These are phyloP conservation scores for Astrothelium subdiscretum DNA, from an alignment of 495 filamentous ascomycete species.

Conservation along the genomic window DNA sequence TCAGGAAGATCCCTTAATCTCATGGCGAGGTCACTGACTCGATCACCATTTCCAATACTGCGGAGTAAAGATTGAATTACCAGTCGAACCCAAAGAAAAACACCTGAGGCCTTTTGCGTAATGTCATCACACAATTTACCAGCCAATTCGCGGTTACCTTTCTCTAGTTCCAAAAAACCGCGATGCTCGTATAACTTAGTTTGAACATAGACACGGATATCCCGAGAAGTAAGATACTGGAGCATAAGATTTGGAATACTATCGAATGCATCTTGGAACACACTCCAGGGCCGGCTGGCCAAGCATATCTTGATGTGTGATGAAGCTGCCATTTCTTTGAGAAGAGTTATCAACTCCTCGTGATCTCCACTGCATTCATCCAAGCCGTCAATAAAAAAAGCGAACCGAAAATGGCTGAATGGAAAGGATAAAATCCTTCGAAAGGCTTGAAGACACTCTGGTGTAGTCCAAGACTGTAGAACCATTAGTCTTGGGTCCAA, in stretches of 20 bases:
- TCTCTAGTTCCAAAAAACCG: not conserved
- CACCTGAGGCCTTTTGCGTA: conserved; percentile 5
- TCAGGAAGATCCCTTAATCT: not conserved
- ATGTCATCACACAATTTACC: not conserved
- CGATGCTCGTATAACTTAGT: not conserved
- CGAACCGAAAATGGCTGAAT: not conserved
- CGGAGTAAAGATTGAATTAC: conserved; percentile 1
- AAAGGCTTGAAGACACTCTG: not conserved
- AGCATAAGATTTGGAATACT: conserved; percentile 5
- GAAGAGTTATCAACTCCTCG: not conserved
- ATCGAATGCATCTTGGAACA: conserved; percentile 11
- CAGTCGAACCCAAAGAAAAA: conserved; percentile 14
- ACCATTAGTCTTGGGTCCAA: not conserved
- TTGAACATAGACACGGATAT: conserved; percentile 9
- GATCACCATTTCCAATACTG: not conserved
- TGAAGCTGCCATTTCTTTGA: not conserved
- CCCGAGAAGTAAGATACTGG: conserved; percentile 7
- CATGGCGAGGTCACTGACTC: not conserved
- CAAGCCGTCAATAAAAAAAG: conserved; percentile 15
- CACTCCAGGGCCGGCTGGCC: conserved; percentile 14
- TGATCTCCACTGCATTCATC: conserved; percentile 11
- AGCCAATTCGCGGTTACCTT: not conserved
- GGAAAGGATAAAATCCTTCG: not conserved
- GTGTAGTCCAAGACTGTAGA: not conserved
- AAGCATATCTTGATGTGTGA: conserved; percentile 12